phyloP scores from a whole-genome alignment of 768 basidiomycete genomes.

The Collybia sordida region DNA sequence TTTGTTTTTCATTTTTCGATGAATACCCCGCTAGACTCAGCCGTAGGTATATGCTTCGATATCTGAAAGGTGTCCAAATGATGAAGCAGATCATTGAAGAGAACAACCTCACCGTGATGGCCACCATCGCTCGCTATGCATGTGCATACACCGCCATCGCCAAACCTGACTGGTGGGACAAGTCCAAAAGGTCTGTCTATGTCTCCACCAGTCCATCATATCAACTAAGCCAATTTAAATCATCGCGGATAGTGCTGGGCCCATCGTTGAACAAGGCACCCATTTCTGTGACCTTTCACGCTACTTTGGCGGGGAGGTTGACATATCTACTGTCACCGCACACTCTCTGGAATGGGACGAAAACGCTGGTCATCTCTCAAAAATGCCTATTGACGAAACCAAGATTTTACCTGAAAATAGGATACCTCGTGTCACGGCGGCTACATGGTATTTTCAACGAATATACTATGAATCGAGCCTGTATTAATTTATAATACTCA shows the following conservation, averaged over 20 bases:
- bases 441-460: slow-evolving; percentile 65
- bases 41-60: slow-evolving; percentile 86
- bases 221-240: slow-evolving; percentile 1
- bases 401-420: slow-evolving; percentile 85
- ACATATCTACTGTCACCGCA: slow-evolving; percentile 75
- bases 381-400: slow-evolving; percentile 81
- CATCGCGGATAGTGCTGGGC: slow-evolving; percentile 56
- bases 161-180: slow-evolving; percentile 94
- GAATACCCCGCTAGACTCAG: not conserved
- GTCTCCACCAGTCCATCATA: slow-evolving; percentile 1
- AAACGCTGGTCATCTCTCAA: slow-evolving; percentile 79
- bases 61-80: slow-evolving; percentile 90
- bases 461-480: not conserved
- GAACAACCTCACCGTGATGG: slow-evolving; percentile 93
- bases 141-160: slow-evolving; percentile 80
- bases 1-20: not conserved
- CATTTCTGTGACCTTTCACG: slow-evolving; percentile 97
- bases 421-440: slow-evolving; percentile 90
- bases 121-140: slow-evolving; percentile 93
- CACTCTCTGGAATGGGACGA: slow-evolving; percentile 94
- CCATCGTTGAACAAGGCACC: slow-evolving; percentile 89
- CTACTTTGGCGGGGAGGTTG: slow-evolving; percentile 96
- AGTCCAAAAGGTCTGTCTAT: slow-evolving; percentile 64
- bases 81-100: slow-evolving; percentile 97
- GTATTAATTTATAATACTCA: slow-evolving; percentile 3